Conservation (phyloP, 2,329 filamentous ascomycete genomes). For the Xylaria polymorpha region DNA sequence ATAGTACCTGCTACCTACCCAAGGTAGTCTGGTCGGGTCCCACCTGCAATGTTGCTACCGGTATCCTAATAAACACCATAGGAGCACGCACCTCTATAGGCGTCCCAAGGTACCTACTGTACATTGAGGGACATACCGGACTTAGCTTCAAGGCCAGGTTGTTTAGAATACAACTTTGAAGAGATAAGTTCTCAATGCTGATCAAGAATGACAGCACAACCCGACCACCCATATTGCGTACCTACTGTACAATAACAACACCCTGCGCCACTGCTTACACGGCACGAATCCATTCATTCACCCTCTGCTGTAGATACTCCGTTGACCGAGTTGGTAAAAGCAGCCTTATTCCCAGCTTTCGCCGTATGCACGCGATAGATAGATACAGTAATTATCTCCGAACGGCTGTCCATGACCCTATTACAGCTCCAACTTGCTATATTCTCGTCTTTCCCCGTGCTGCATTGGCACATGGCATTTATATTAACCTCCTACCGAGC, state of each 20-base stretch:
- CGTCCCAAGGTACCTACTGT: too few relatives aligned
- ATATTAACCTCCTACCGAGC: conserved; percentile 35
- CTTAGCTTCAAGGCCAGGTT: too few relatives aligned
- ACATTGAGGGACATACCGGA: too few relatives aligned
- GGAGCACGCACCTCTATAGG: too few relatives aligned
- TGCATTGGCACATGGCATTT: conserved; percentile 39
- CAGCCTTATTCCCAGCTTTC: conserved; percentile 16
- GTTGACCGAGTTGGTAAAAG: conserved; percentile 18
- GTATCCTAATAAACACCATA: too few relatives aligned
- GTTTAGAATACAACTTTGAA: too few relatives aligned
- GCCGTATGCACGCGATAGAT: neutral
- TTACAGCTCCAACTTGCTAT: conserved; percentile 29
- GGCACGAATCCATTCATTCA: neutral
- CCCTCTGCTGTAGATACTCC: neutral
- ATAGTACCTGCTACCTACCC: too few relatives aligned
- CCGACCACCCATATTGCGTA: neutral
- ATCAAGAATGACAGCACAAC: too few relatives aligned
- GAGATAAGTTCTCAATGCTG: too few relatives aligned
- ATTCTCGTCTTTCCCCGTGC: conserved; percentile 20
- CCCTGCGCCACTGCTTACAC: neutral
- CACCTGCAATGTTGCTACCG: too few relatives aligned
- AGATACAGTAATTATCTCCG: conserved; percentile 15
- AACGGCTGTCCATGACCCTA: conserved; percentile 18
- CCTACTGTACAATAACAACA: too few relatives aligned
- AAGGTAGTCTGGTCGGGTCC: too few relatives aligned